Base-by-base conservation (phyloP, 768 basidiomycete species). In the Mycena metata region DNA sequence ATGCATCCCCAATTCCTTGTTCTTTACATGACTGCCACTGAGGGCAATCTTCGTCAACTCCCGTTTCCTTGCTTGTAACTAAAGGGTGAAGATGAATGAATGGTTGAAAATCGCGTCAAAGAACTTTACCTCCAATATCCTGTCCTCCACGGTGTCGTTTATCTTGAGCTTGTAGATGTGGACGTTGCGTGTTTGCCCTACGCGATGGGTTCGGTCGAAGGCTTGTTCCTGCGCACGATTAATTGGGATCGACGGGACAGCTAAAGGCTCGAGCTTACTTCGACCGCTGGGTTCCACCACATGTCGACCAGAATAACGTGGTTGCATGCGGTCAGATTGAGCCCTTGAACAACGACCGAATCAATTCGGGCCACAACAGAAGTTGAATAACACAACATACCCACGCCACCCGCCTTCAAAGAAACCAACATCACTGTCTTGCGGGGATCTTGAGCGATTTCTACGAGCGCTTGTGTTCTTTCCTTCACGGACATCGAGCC, bases 271-370 rank as follows among this genome's bases (percentile, higher is more conserved):
- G 49, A n/a, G 35, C 39, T 30, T 24, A 92, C 91, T 79, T 94
- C 93, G 5, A 94, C 83, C 0, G 92, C 94, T 15, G 94, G 94
- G 76, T 95, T 93, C 95, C 96, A 98, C 96, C 96, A 98, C 71
- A 96, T 82, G 77, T 98, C 97, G 60, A 95, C 88, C 5, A 98
- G 85, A 71, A 98, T 92, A 39, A 98, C 96, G 71, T 96, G 94
- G 77, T 96, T 97, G 80, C 97, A 98, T 35, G 90, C 91, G 0
- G 95, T 96, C 76, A 98, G 77, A 76, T 98, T 98, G 52, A 98
- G 87, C 50, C 96, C 95, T 90, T 70, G 36, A 24, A 52, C 72
- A 26, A 42, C 60, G 45, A 24, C 49, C 57, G 50, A 47, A 72
- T 42, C 39, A 66, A 58, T 54, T 30, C 6, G 6, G 30, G 30